Evolutionary conservation across 768 basidiomycete genomes (phyloP), one percentile per base, ranked within the genome.

Genomic region (Lentinula raphanica): DNA sequence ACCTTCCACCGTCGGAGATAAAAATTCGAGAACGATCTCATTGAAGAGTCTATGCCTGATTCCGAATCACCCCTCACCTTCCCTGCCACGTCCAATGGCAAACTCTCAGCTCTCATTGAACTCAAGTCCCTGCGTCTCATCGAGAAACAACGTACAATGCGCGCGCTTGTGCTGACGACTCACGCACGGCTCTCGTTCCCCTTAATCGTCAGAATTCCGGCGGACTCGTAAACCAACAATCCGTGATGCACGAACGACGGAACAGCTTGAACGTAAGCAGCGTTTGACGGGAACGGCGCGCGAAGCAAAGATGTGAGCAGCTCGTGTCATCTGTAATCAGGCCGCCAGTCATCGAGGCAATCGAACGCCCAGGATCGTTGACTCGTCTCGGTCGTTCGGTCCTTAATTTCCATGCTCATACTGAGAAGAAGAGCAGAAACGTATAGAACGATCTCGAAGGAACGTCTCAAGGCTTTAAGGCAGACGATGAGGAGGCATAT

Each of bases 401-500:
- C 6, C 74, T 90, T 62, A 83, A 76, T 58, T 92, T 95, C 79
- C 97, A 99, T 69, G 77, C 77, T 15, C 85, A 87, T 62, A 94
- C 94, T 1, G 97, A 99, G 77, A 95, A 93, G 96, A 98, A 72
- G 97, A 99, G 71, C 92, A 95, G 82, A 94, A 94, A 71, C 84
- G 96, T 27, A 90, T 99, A 63, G 97, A 98, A 74, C 80, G 94
- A 86, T 99, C 45, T 87, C 90, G 46, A 98, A 98, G 77, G 97
- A 98, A 72, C 94, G 95, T 91, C 76, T 99, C 62, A 94, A 92
- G 76, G 97, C 96, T 85, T 98, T 64, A 94, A 96, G 74, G 90
- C 90, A 28, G 95, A 98, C 68, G 96, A 99, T 76, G 97, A 99
- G 77, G 97, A 98, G 73, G 95, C 93, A n/a, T 99, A 99, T 73